A percentile compares a stretch with the other conserved stretches of the same genome.
These are phyloP conservation scores for Nelumbo lutea DNA, from an alignment of 164 flowering plant species.

Conservation along the genomic window DNA sequence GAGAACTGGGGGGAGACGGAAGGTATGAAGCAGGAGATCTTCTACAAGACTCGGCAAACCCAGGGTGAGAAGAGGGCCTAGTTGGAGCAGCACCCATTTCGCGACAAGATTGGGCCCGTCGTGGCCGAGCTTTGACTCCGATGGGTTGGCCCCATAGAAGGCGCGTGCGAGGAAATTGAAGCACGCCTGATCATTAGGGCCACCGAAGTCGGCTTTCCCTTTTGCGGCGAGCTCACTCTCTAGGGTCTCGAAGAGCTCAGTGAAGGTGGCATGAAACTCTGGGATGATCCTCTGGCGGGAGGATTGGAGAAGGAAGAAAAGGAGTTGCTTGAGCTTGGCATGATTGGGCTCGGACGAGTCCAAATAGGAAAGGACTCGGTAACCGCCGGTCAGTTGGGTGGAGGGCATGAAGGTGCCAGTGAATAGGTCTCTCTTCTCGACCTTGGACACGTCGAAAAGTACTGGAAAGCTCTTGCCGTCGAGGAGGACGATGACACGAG, in stretches of 20 bases:
- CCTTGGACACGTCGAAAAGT: constrained; percentile 68
- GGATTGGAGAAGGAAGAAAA: constrained; percentile 49
- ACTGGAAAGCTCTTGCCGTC: constrained; percentile 76
- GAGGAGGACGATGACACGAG: constrained; percentile 58
- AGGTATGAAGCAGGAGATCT: constrained; percentile 49
- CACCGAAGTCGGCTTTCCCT: constrained; percentile 48
- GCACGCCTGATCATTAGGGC: constrained; percentile 49
- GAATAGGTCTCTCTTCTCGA: constrained; percentile 72
- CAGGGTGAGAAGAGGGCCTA: constrained; percentile 50
- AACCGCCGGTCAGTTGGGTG: constrained; percentile 72
- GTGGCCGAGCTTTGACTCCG: constrained; percentile 40
- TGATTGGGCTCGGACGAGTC: constrained; percentile 82
- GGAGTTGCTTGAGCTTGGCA: constrained; percentile 54
- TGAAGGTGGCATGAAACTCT: constrained; percentile 42
- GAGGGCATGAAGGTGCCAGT: constrained; percentile 87
- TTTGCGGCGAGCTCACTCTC: constrained; percentile 43
- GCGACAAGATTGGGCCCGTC: constrained; percentile 48
- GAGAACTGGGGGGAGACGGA: constrained; percentile 50
- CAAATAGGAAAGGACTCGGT: constrained; percentile 65
- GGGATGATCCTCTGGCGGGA: constrained; percentile 56
- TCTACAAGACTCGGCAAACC: constrained; percentile 61
- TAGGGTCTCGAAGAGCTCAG: constrained; percentile 40
- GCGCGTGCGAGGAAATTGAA: constrained; percentile 57
- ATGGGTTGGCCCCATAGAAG: constrained; percentile 42
- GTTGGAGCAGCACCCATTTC: constrained; percentile 64